Evolutionary conservation across 441 rosid genomes (phyloP).

Genomic region (Eruca vesicaria): DNA sequence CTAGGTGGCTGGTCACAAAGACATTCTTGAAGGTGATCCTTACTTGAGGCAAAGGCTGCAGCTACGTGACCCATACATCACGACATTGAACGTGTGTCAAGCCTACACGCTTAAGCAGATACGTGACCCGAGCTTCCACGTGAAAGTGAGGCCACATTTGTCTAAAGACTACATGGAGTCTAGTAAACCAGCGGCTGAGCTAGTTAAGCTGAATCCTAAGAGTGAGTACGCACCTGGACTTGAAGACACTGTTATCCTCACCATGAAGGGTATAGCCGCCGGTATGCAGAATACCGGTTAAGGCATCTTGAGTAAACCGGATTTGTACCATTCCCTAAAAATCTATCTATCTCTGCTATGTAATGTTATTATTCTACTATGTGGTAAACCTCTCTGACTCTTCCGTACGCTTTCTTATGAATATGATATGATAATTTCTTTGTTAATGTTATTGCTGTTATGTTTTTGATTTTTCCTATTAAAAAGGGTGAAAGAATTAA

Average conservation of each 20-base stretch:
- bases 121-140: conserved; percentile 48
- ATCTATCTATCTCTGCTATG: not conserved
- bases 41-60: conserved; percentile 65
- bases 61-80: conserved; percentile 63
- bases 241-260: conserved; percentile 58
- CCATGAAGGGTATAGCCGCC: conserved; percentile 72
- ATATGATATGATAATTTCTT: conserved; percentile 6
- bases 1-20: conserved; percentile 58
- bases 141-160: conserved; percentile 49
- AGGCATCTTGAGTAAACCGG: not conserved
- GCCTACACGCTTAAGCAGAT: conserved; percentile 55
- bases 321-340: conserved; percentile 12
- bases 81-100: conserved; percentile 55
- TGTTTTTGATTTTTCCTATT: not conserved
- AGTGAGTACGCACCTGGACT: conserved; percentile 63
- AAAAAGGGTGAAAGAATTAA: not conserved
- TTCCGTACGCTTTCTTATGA: not conserved
- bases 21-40: conserved; percentile 67
- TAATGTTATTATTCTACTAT: not conserved
- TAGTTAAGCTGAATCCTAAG: conserved; percentile 56
- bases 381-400: conserved; percentile 21
- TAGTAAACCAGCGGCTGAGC: conserved; percentile 55
- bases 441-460: not conserved
- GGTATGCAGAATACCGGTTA: conserved; percentile 70
- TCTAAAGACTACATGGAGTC: conserved; percentile 49